phyloP scores from a whole-genome alignment of 768 basidiomycete species.

The Porpolomopsis calyptriformis region DNA sequence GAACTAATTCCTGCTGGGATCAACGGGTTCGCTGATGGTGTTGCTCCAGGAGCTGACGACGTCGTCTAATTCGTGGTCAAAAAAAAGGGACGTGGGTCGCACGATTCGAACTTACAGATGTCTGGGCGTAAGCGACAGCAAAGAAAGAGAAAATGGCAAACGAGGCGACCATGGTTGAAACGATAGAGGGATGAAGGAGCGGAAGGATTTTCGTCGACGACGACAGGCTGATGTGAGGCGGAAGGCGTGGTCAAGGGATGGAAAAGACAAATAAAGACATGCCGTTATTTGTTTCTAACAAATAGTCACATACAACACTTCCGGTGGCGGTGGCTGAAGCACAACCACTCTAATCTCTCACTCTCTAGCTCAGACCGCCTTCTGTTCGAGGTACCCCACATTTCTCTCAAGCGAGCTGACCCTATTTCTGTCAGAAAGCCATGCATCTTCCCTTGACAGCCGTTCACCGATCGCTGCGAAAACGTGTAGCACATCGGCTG shows the following conservation, averaged over 20 bases:
- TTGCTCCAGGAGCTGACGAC: constrained; percentile 1
- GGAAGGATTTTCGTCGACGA: constrained; percentile 26
- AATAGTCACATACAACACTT: background rate
- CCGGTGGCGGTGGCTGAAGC: background rate
- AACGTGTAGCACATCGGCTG: too few species aligned
- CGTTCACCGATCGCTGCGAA: too few species aligned
- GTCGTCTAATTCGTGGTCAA: too few species aligned
- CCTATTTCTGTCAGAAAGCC: too few species aligned
- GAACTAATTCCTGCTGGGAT: constrained; percentile 60
- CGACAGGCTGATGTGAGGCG: background rate
- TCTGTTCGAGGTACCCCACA: too few species aligned
- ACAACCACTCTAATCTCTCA: background rate
- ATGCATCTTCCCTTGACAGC: too few species aligned
- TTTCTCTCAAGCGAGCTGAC: too few species aligned
- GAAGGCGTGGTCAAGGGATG: constrained; percentile 13
- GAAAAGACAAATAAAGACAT: constrained; percentile 9
- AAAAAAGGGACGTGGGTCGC: too few species aligned
- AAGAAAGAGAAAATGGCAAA: constrained; percentile 43
- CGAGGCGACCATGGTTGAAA: constrained; percentile 34
- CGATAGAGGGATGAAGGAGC: constrained; percentile 29
- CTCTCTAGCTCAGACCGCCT: too few species aligned
- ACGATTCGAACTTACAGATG: constrained; percentile 26
- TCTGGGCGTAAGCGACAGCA: constrained; percentile 37
- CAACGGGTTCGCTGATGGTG: constrained; percentile 31
- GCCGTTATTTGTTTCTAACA: background rate